A percentile compares a stretch with the other conserved stretches of the same genome.
Conservation (phyloP, 306 rosid species). For the Citrullus amarus region DNA sequence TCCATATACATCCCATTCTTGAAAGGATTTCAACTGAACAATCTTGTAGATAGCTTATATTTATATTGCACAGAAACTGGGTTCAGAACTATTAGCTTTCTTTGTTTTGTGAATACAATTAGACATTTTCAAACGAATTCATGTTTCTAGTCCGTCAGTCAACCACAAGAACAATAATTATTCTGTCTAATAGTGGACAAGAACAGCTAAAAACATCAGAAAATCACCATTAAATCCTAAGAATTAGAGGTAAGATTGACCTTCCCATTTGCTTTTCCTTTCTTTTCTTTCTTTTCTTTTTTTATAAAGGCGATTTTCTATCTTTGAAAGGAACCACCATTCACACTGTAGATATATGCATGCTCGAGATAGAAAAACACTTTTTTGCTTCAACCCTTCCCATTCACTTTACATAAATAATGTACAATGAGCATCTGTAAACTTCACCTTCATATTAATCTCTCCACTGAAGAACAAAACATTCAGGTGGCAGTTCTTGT, state of each 20-base stretch:
- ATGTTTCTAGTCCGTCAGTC: background rate
- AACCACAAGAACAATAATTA: background rate
- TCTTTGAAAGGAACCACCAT: background rate
- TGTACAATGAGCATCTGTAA: background rate
- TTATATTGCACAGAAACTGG: background rate
- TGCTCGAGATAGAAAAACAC: background rate
- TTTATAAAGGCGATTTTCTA: background rate
- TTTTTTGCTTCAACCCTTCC: background rate
- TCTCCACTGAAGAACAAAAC: background rate
- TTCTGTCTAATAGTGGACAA: conserved; percentile 1
- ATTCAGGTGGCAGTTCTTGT: background rate
- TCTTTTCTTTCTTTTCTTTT: background rate
- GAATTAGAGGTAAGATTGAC: background rate
- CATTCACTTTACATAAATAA: background rate
- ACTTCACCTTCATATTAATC: background rate
- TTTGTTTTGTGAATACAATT: background rate
- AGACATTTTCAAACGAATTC: background rate
- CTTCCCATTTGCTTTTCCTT: background rate
- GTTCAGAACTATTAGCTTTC: background rate
- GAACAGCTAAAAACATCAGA: background rate
- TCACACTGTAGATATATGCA: background rate
- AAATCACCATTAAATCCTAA: conserved; percentile 11
- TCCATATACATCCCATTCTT: background rate
- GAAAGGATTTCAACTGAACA: background rate
- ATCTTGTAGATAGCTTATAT: background rate